Percentiles rank a stretch among this genome's conserved stretches.
Conservation (phyloP, 2,329 filamentous ascomycete species). For the Aulographum hederae region DNA sequence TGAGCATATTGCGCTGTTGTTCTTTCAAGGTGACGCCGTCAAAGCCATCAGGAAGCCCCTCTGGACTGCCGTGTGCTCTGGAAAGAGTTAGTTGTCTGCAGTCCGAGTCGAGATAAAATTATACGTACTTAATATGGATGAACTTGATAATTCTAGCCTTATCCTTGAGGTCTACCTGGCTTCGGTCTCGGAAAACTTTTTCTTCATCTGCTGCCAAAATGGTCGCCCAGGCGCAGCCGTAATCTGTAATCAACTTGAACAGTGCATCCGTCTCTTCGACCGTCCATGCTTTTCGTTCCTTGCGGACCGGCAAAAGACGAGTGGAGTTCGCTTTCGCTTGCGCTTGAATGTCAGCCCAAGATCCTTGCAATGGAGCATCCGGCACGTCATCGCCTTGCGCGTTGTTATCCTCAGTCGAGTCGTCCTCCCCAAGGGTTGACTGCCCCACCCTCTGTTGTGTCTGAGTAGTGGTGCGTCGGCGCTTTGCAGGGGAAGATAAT, state of each 20-base stretch:
- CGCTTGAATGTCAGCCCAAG: background rate
- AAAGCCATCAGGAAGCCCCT: too few relatives aligned
- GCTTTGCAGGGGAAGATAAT: too few relatives aligned
- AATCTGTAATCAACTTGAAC: constrained; percentile 26
- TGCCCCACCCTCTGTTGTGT: background rate
- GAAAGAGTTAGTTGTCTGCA: too few relatives aligned
- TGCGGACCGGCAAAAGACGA: background rate
- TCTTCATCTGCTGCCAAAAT: constrained; percentile 21
- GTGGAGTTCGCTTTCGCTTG: background rate
- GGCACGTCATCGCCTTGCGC: background rate
- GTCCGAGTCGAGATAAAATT: too few relatives aligned
- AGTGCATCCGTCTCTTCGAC: constrained; percentile 22
- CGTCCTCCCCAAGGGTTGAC: background rate
- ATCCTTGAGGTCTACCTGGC: constrained; percentile 33
- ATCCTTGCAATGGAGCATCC: background rate
- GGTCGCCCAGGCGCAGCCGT: constrained; percentile 26
- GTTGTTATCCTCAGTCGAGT: background rate
- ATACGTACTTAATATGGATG: too few relatives aligned
- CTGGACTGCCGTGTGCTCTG: too few relatives aligned
- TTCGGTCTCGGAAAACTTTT: constrained; percentile 17
- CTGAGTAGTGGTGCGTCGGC: constrained; percentile 5
- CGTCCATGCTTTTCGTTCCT: constrained; percentile 9
- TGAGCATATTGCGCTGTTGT: too few relatives aligned
- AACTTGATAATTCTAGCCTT: too few relatives aligned
- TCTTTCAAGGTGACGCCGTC: too few relatives aligned